Conservation (phyloP, 2,329 filamentous ascomycete species). For the Trichoderma asperellum region DNA sequence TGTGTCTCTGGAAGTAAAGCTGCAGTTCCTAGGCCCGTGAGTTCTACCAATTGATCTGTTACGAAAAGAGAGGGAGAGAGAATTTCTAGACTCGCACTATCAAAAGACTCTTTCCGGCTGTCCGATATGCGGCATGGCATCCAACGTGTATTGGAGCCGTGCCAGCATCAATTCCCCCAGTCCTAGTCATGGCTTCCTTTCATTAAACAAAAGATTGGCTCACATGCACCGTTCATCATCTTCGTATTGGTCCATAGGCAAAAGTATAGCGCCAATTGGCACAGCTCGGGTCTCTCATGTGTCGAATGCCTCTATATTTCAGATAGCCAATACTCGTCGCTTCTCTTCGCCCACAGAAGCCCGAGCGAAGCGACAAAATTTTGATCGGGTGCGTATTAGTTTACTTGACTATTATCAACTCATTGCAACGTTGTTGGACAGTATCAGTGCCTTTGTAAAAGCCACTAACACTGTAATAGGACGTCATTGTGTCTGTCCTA, state of each 20-base stretch:
- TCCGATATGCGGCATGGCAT: slow-evolving; percentile 29
- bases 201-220: neutral
- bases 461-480: slow-evolving; percentile 50
- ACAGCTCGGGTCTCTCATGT: neutral
- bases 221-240: neutral
- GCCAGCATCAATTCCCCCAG: slow-evolving; percentile 46
- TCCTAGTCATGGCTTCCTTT: slow-evolving; percentile 34
- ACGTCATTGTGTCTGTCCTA: slow-evolving; percentile 84
- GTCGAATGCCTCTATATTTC: slow-evolving; percentile 6
- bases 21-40: neutral
- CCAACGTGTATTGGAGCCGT: slow-evolving; percentile 47
- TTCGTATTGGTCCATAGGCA: neutral
- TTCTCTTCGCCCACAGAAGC: slow-evolving; percentile 39
- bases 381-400: slow-evolving; percentile 39
- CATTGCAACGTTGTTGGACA: neutral
- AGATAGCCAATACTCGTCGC: slow-evolving; percentile 33
- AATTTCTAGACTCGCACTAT: neutral
- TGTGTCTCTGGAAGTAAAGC: slow-evolving; percentile 1
- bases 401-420: neutral
- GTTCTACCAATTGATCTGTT: neutral
- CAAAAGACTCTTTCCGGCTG: slow-evolving; percentile 16
- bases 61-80: neutral
- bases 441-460: neutral
- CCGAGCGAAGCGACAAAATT: slow-evolving; percentile 39
- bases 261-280: neutral